Evolutionary conservation across 305 asterid genomes (phyloP).

Genomic region (Caryopteris hybrid): DNA sequence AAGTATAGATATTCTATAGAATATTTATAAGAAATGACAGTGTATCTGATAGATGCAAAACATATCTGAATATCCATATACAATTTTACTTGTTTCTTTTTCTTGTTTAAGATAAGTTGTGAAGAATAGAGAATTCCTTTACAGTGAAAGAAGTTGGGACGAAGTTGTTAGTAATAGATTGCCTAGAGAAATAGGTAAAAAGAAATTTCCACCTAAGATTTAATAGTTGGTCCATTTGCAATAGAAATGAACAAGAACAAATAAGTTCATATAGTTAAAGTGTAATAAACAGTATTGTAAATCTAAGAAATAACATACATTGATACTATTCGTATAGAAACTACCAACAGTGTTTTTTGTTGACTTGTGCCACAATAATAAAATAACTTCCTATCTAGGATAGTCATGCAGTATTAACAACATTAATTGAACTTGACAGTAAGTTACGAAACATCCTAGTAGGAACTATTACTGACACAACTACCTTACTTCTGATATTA

Average conservation of each 20-base stretch:
- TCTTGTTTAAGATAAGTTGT: too few relatives aligned
- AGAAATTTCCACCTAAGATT: background rate
- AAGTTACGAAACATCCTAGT: background rate
- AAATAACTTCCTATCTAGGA: slow-evolving; percentile 10
- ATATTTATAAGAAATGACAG: too few relatives aligned
- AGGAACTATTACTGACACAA: slow-evolving; percentile 9
- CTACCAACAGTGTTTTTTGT: background rate
- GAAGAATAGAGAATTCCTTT: too few relatives aligned
- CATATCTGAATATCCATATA: too few relatives aligned
- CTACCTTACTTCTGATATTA: background rate
- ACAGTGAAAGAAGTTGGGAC: too few relatives aligned
- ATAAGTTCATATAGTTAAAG: background rate
- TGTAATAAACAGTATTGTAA: background rate
- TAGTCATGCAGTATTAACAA: background rate
- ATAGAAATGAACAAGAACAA: too few relatives aligned
- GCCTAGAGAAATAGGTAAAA: background rate
- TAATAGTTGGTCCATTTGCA: too few relatives aligned
- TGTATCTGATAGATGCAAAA: too few relatives aligned
- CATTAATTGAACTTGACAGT: slow-evolving; percentile 3
- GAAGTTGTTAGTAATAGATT: too few relatives aligned
- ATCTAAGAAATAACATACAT: background rate
- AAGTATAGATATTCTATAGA: too few relatives aligned
- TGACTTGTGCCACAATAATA: background rate
- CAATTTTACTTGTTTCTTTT: too few relatives aligned
- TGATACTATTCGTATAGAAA: background rate